Evolutionary conservation across 192 early-diverging fungal genomes (phyloP), one percentile per base, ranked within the genome.

Genomic region (Chytriomyces hyalinus): DNA sequence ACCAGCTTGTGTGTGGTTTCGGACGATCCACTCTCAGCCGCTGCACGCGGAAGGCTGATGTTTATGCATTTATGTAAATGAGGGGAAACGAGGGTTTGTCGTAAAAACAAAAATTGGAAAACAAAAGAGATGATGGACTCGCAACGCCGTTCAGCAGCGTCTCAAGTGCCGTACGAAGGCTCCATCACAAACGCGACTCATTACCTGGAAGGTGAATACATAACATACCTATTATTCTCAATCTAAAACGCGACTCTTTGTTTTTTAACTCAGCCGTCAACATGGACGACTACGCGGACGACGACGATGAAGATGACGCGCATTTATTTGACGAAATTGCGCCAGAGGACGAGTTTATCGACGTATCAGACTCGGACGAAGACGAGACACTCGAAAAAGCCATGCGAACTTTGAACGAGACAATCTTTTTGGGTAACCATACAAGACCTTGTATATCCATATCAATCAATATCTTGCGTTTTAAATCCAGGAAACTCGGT

Each of bases 361-460:
- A 84, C 49, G 24, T 75, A 1, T 70, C 71, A 4, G 86, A 87
- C 13, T 78, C 77, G 36, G 84, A 82, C 6, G 86, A 82, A 6
- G 87, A 88, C 15, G 87, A 88, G 67, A 79, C 84, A n/a, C 67
- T 88, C 11, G 87, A 88, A 63, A 78, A 76, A 59, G 87, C 87
- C 13, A 80, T 85, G 15, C 70, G 81, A 60, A 83, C 80, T 50
- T 81, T 86, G 63, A 81, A 83, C 60, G 87, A 88, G 68, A 67
- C 77, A 15, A 64, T 72, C 15, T 84, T 83, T 59, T 75, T 86
- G 51, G 82, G 83, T 74, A 63, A 79, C 73, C 36, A 65, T 48
- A 36, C 13, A 17, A 13, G 51, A 61, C 44, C 28, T n/a, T 22
- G 17, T 17, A 65, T 22, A 22, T 4, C n/a, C 60, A 22, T 45